Evolutionary conservation across 441 rosid genomes (phyloP).

Genomic region (Omphalea diandra): DNA sequence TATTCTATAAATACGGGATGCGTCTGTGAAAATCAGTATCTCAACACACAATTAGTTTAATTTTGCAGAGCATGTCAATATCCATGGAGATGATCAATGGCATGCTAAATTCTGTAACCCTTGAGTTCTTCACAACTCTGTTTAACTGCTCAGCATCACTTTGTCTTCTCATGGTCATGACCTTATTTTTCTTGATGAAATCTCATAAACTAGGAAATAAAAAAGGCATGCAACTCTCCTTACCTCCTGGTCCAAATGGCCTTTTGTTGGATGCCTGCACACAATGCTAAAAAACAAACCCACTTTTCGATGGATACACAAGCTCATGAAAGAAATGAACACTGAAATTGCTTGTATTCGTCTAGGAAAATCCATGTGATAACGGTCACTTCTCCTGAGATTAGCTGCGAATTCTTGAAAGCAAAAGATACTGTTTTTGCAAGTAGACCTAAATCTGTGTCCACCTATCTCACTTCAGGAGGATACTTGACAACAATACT

Average conservation of each 20-base stretch:
- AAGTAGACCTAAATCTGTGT: not conserved
- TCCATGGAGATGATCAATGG: too few species aligned
- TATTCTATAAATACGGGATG: too few species aligned
- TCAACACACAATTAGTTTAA: too few species aligned
- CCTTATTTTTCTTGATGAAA: not conserved
- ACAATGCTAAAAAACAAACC: conserved; percentile 38
- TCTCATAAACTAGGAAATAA: not conserved
- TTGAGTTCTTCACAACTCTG: too few species aligned
- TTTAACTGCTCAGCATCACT: too few species aligned
- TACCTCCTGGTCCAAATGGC: conserved; percentile 71
- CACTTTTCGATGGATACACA: conserved; percentile 43
- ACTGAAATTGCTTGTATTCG: conserved; percentile 55
- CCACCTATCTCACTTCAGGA: not conserved
- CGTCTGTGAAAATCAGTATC: too few species aligned
- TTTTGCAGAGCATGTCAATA: too few species aligned
- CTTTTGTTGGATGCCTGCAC: conserved; percentile 45
- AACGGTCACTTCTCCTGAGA: conserved; percentile 45
- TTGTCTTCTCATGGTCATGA: too few species aligned
- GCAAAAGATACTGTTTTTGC: not conserved
- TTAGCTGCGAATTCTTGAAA: conserved; percentile 18
- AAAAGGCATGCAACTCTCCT: not conserved
- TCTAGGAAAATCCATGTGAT: conserved; percentile 48
- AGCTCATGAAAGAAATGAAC: conserved; percentile 43
- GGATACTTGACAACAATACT: conserved; percentile 15
- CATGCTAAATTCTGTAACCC: too few species aligned